Conservation (phyloP, 805 yeast species). For the Starmerella floris region DNA sequence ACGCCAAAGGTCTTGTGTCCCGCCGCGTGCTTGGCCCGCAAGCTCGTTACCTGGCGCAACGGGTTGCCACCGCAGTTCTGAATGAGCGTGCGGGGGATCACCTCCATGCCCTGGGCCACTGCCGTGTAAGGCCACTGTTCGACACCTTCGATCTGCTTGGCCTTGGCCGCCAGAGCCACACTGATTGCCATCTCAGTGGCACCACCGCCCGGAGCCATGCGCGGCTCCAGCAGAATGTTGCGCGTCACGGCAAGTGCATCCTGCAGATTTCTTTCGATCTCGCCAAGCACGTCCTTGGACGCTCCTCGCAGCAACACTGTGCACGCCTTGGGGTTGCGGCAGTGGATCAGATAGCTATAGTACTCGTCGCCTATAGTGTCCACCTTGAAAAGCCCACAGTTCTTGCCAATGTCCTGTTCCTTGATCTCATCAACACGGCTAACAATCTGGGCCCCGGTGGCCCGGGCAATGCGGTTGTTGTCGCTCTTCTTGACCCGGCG, state of each 20-base stretch:
- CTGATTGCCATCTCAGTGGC: constrained; percentile 98
- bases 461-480: constrained; percentile 90
- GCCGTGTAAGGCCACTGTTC: constrained; percentile 99
- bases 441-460: constrained; percentile 94
- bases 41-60: constrained; percentile 71
- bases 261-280: constrained; percentile 90
- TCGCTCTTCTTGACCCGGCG: constrained; percentile 93
- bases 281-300: constrained; percentile 89
- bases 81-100: constrained; percentile 90
- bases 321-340: constrained; percentile 83
- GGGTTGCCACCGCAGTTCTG: constrained; percentile 98
- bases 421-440: constrained; percentile 89
- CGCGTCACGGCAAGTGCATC: constrained; percentile 98
- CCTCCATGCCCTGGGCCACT: constrained; percentile 97
- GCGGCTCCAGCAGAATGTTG: constrained; percentile 88
- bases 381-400: constrained; percentile 82
- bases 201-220: constrained; percentile 96
- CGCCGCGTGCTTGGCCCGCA: constrained; percentile 92
- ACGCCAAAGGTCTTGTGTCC: constrained; percentile 79
- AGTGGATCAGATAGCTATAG: constrained; percentile 69
- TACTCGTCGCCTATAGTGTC: constrained; percentile 96
- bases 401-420: constrained; percentile 77
- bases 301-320: constrained; percentile 90
- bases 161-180: constrained; percentile 75
- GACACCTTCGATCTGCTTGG: constrained; percentile 84